Conservation (phyloP, 1,139 yeast genomes). For the Kodamaea plutei region DNA sequence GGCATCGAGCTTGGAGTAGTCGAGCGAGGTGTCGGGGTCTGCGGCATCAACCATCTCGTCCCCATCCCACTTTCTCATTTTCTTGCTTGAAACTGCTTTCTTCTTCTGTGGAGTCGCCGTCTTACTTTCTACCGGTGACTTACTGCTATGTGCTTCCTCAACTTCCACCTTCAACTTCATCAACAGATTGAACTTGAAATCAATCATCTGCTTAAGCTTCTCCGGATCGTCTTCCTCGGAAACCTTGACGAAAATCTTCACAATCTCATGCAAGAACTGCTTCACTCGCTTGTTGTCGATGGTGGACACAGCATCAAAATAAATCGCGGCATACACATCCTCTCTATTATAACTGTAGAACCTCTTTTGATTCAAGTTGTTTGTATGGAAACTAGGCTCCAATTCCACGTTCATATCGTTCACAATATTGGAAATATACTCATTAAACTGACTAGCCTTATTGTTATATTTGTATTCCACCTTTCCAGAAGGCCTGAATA, state of each 20-base stretch:
- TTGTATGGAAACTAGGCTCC: slow-evolving; percentile 34
- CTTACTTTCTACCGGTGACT: slow-evolving; percentile 1
- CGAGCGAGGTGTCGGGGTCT: slow-evolving; percentile 24
- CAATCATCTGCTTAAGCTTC: slow-evolving; percentile 34
- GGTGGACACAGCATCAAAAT: slow-evolving; percentile 39
- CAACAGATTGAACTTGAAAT: slow-evolving; percentile 31
- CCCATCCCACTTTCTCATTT: slow-evolving; percentile 47
- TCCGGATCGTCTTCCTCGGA: slow-evolving; percentile 15
- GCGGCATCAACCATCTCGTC: slow-evolving; percentile 30
- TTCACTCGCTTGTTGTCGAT: slow-evolving; percentile 39
- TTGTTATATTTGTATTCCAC: slow-evolving; percentile 36
- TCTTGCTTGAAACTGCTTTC: slow-evolving; percentile 20
- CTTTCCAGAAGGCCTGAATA: slow-evolving; percentile 36
- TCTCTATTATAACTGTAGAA: slow-evolving; percentile 32
- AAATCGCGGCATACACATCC: slow-evolving; percentile 33
- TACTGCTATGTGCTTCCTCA: slow-evolving; percentile 2
- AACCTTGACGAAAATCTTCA: slow-evolving; percentile 32
- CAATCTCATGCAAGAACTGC: slow-evolving; percentile 30
- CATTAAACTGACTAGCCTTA: slow-evolving; percentile 41
- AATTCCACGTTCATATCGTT: slow-evolving; percentile 33
- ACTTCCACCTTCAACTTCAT: slow-evolving; percentile 27
- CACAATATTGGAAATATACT: slow-evolving; percentile 34
- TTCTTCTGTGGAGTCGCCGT: slow-evolving; percentile 14
- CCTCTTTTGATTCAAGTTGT: slow-evolving; percentile 31
- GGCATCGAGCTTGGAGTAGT: slow-evolving; percentile 27